Percentiles rank a stretch among this genome's conserved stretches.
Conservation (phyloP, 768 basidiomycete species). For the Crassisporium funariophilum region DNA sequence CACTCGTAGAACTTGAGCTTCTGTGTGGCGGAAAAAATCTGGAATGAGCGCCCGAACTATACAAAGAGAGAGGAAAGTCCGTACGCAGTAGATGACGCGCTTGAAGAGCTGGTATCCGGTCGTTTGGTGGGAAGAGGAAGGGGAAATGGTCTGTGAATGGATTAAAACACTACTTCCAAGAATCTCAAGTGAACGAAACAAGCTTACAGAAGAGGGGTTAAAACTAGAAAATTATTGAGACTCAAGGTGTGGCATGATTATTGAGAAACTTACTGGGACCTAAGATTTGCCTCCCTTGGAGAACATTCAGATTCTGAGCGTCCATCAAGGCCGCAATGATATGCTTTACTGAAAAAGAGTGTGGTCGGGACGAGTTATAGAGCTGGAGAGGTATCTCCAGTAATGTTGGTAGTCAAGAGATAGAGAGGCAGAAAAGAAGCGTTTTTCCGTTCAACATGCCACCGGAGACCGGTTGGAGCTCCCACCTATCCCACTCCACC, state of each 20-base stretch:
- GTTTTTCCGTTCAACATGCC: conserved; percentile 11
- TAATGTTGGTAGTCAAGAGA: conserved; percentile 11
- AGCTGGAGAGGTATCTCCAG: too few relatives aligned
- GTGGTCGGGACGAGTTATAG: too few relatives aligned
- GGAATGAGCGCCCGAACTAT: neutral
- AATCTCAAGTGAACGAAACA: neutral
- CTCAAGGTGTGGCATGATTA: neutral
- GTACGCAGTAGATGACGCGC: neutral
- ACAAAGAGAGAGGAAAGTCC: neutral
- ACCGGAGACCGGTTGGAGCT: conserved; percentile 9
- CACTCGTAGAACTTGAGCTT: neutral
- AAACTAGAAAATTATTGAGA: neutral
- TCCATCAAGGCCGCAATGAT: conserved; percentile 27
- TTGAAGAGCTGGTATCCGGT: neutral
- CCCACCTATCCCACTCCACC: conserved; percentile 20
- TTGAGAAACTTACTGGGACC: conserved; percentile 8
- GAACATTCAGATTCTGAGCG: conserved; percentile 9
- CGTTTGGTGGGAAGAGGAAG: neutral
- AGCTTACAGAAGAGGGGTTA: conserved; percentile 3
- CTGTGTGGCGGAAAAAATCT: neutral
- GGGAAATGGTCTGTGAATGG: neutral
- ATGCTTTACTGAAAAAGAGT: conserved; percentile 9
- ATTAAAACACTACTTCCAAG: neutral
- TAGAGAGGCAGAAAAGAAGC: neutral
- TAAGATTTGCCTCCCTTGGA: conserved; percentile 19